Base-by-base conservation (phyloP, 2,329 filamentous ascomycete species). In the Cercospora sojina region DNA sequence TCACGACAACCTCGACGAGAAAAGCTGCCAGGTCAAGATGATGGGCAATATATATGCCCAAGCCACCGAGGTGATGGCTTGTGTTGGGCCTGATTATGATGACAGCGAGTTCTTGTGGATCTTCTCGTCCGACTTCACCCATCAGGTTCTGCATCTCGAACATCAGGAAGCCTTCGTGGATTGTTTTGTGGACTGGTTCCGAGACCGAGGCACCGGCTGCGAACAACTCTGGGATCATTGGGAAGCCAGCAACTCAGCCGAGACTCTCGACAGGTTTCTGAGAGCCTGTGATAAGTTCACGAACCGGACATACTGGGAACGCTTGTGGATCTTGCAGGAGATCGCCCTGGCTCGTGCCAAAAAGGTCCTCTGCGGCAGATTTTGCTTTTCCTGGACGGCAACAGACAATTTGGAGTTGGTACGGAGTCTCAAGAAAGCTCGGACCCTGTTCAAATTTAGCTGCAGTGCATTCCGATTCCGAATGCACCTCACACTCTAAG, bases 31-130 rank as follows among this genome's bases (percentile, higher is more conserved):
- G 49, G 69, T 69, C 1, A 35, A 18, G 8, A 61, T 67, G 20
- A 70, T 70, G 69, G 59, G 31, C 9, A 27, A 35, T 12, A 67
- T 70, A 31, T 70, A 62, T 27, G 31, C 18, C 9, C 25, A 27
- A 13, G 67, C 68, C 2, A 38, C 10, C 3, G 10, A 59, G 7
- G 67, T 69, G 29, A 18, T 38, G 57, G 57, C 57, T 18, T 60
- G 57, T 43, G 20, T 60, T 13, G 57, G 57, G 9, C 57, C 57
- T 10, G 31, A n/a, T 8, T 0, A 10, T 12, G 57, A 29, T 6
- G 57, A 60, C 25, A 60, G 29, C 20, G 57, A 60, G 7, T 60
- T 23, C 32, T 41, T 60, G 57, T 20, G 9, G 6, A n/a, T 2
- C 9, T 38, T 47, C 7, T 60, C 35, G 13, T 1, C 0, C 5